A percentile compares a stretch with the other conserved stretches of the same genome.
phyloP scores from a whole-genome alignment of 176 grass and related monocot genomes.

The Thinopyrum elongatum region DNA sequence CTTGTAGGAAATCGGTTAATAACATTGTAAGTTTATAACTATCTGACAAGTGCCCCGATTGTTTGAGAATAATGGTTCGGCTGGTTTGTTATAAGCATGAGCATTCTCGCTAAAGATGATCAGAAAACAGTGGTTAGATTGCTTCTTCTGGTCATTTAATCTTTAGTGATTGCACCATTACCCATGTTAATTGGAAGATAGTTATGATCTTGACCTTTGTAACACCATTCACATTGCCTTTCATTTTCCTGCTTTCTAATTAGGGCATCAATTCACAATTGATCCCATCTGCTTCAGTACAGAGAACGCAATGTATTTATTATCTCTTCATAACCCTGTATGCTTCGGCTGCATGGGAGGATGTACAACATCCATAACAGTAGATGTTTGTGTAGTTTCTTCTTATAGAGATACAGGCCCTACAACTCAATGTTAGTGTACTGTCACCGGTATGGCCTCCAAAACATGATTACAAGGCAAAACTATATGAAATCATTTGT shows the following conservation, averaged over 20 bases:
- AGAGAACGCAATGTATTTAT: neutral
- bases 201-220: neutral
- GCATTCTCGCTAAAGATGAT: neutral
- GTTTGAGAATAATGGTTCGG: neutral
- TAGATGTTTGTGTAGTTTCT: neutral
- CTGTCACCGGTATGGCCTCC: neutral
- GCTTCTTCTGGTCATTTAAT: neutral
- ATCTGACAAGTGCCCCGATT: neutral
- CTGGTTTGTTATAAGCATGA: neutral
- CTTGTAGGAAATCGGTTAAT: neutral
- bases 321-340: neutral
- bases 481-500: neutral
- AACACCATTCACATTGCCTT: neutral
- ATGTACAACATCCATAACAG: neutral
- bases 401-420: neutral
- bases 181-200: neutral
- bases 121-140: neutral
- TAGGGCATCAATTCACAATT: neutral
- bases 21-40: neutral
- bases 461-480: neutral
- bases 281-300: conserved; percentile 1
- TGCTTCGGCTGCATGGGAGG: neutral
- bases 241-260: neutral
- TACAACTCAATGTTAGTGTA: neutral
- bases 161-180: neutral